Evolutionary conservation across 2,329 filamentous ascomycete genomes (phyloP), one percentile per base, ranked within the genome.

Genomic region (Colletotrichum lini): DNA sequence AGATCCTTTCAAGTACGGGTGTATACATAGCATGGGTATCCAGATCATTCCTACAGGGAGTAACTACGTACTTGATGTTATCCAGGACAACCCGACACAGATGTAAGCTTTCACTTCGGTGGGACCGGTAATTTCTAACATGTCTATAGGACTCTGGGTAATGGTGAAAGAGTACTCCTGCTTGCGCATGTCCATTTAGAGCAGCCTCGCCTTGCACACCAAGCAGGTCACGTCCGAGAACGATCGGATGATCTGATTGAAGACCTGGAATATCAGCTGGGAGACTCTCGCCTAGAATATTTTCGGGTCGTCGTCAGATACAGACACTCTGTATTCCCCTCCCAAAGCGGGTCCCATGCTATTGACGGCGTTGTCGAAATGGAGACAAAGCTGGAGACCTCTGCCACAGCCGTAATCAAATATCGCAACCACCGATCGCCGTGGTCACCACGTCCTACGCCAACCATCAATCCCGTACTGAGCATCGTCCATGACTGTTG

Each of bases 241-340:
- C 84, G 81, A 49, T 86, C 89, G 0, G 88, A 91, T 15, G 83
- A 87, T 50, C 80, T 91, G 42, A 89, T 92, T 18, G 84, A 88
- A 30, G 88, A 91, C 67, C 81, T 92, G 13, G 88, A 91, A 75
- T 80, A 82, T 40, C 85, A 90, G 66, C 84, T 92, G 3, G 88
- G 89, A 40, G 81, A 83, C 63, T 81, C 81, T 4, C 78, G 78
- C 23, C 82, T 82, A 18, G 82, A 85, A 44, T 91, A 89, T 73
- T 78, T 91, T 60, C 83, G 83, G 3, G 81, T 91, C 18, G 81
- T 81, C 23, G 74, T 91, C 9, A 85, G 80, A 8, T 92, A 91
- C 75, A 82, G 82, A 2, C 88, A 91, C 75, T 88, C 89, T 0
- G 86, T 84, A 0, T 90, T 91, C 75, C 83, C 85, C 0, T 76